These are phyloP conservation scores for Cystobasidium pallidum DNA, from an alignment of 1,284 basidiomycete species.

Conservation along the genomic window DNA sequence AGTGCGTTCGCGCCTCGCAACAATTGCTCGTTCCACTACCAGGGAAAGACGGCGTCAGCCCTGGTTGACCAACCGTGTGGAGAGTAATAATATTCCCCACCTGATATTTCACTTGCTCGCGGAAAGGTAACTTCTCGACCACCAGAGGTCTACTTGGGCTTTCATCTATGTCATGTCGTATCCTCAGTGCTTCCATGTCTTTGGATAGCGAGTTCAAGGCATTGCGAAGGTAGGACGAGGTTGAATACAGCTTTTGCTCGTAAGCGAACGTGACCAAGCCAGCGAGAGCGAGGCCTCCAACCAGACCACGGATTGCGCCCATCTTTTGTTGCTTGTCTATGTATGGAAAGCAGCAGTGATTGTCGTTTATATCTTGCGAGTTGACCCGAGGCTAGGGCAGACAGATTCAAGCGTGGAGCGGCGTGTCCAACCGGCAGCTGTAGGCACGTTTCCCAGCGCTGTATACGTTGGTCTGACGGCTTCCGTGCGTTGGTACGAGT, in stretches of 20 bases:
- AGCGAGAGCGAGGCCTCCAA: slow-evolving; percentile 35
- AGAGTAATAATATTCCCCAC: background rate
- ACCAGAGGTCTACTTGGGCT: slow-evolving; percentile 12
- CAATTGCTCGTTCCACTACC: slow-evolving; percentile 42
- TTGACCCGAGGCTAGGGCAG: too few species aligned
- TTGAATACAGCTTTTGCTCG: slow-evolving; percentile 34
- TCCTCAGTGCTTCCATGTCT: slow-evolving; percentile 33
- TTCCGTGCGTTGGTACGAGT: background rate
- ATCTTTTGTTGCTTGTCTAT: background rate
- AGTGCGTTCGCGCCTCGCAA: slow-evolving; percentile 23
- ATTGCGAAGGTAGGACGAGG: slow-evolving; percentile 33
- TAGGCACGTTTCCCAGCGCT: too few species aligned
- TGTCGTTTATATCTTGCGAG: too few species aligned
- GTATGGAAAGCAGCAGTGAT: background rate
- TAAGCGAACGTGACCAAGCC: slow-evolving; percentile 35
- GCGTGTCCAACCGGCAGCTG: too few species aligned
- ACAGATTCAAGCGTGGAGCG: background rate
- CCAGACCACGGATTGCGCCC: slow-evolving; percentile 37
- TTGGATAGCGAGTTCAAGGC: slow-evolving; percentile 29
- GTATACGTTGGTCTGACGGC: too few species aligned
- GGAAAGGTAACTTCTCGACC: slow-evolving; percentile 29
- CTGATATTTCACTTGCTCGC: slow-evolving; percentile 28
- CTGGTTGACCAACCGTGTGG: background rate
- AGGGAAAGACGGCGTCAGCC: background rate
- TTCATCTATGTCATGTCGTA: slow-evolving; percentile 24